Evolutionary conservation across 495 filamentous ascomycete genomes (phyloP).

Genomic region (Immersiella caudata): DNA sequence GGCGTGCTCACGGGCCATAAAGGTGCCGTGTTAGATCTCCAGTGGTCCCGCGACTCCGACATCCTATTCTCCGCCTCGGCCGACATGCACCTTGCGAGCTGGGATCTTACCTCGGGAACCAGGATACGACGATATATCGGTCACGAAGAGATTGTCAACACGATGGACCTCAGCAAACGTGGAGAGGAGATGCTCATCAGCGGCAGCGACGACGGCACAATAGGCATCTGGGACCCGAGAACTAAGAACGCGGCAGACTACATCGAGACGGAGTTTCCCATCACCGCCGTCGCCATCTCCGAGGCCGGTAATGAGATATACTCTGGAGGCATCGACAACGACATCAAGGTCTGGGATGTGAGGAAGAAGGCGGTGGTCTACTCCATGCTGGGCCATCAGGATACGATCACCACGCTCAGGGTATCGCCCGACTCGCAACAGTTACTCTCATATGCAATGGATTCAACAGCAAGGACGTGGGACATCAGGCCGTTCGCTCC

Average conservation of each 20-base stretch:
- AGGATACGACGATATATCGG: constrained; percentile 90
- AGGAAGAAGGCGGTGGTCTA: constrained; percentile 87
- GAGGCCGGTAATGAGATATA: constrained; percentile 96
- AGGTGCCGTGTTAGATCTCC: constrained; percentile 86
- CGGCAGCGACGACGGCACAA: constrained; percentile 88
- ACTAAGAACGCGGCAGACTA: constrained; percentile 87
- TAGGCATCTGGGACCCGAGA: constrained; percentile 95
- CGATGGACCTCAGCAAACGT: constrained; percentile 80
- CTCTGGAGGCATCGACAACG: constrained; percentile 93
- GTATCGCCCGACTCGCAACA: constrained; percentile 91
- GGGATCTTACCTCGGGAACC: constrained; percentile 85
- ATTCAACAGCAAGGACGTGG: constrained; percentile 93
- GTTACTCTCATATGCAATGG: constrained; percentile 88
- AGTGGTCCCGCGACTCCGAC: constrained; percentile 93
- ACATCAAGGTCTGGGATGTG: constrained; percentile 96
- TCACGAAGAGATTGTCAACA: constrained; percentile 93
- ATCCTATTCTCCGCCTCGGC: constrained; percentile 92
- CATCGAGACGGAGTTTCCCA: constrained; percentile 88
- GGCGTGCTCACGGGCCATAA: constrained; percentile 84
- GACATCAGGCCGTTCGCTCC: constrained; percentile 95
- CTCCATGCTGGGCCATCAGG: constrained; percentile 83
- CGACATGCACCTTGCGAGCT: constrained; percentile 88
- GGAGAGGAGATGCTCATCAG: constrained; percentile 88
- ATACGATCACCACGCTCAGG: constrained; percentile 86
- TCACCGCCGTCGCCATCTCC: constrained; percentile 86